Evolutionary conservation across 2,329 filamentous ascomycete species (phyloP).

Genomic region (Paraphoma sp.): DNA sequence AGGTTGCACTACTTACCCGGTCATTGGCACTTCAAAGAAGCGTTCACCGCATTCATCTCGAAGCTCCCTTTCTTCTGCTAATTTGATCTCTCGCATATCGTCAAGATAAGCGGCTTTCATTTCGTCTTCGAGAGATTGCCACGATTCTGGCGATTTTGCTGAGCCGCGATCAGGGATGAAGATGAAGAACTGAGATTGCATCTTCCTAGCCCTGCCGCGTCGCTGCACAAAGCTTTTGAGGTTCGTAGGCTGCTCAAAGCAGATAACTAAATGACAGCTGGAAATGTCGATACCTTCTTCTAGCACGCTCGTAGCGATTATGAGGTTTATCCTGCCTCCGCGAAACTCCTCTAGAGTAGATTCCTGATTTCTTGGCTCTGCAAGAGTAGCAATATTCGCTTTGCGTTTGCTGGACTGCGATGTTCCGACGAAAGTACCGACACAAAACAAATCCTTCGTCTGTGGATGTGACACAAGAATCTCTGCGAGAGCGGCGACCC

Average conservation of each 20-base stretch:
- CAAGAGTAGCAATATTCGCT: slow-evolving; percentile 57
- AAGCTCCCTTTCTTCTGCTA: slow-evolving; percentile 53
- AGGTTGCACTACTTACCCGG: slow-evolving; percentile 28
- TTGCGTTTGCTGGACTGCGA: slow-evolving; percentile 52
- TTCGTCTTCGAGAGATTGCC: slow-evolving; percentile 71
- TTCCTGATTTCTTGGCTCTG: slow-evolving; percentile 56
- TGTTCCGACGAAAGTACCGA: slow-evolving; percentile 62
- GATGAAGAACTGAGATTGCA: slow-evolving; percentile 62
- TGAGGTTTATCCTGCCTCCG: slow-evolving; percentile 61
- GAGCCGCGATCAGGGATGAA: slow-evolving; percentile 50
- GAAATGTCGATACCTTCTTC: slow-evolving; percentile 69
- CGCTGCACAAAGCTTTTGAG: slow-evolving; percentile 71
- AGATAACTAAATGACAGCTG: slow-evolving; percentile 70
- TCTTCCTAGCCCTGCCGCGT: slow-evolving; percentile 66
- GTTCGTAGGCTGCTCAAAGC: slow-evolving; percentile 67
- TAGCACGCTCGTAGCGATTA: slow-evolving; percentile 64
- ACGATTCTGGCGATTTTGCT: slow-evolving; percentile 55
- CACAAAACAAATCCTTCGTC: slow-evolving; percentile 42
- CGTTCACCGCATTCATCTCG: slow-evolving; percentile 56
- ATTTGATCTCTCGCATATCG: slow-evolving; percentile 61
- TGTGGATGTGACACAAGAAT: slow-evolving; percentile 43
- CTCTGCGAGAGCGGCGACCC: slow-evolving; percentile 51
- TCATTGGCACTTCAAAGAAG: slow-evolving; percentile 27
- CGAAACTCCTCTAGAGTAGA: slow-evolving; percentile 62
- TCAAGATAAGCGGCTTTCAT: slow-evolving; percentile 76